Conservation (phyloP, 1,284 basidiomycete genomes). For the Peniophora sp. region DNA sequence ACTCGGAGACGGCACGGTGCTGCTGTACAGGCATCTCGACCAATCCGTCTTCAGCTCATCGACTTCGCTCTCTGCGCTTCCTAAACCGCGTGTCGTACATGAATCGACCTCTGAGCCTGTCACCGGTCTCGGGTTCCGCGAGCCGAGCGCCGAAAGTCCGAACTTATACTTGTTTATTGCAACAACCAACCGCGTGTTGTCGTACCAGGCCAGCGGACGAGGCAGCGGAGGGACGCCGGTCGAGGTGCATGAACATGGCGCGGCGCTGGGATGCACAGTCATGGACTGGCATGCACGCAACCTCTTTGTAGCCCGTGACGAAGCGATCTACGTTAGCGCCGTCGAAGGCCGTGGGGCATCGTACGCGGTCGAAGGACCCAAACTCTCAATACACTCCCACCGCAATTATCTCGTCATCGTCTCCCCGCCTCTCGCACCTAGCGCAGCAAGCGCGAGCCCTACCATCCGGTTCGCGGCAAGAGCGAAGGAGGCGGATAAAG, state of each 20-base stretch:
- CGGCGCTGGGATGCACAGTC: constrained; percentile 75
- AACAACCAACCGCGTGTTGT: constrained; percentile 77
- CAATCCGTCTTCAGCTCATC: constrained; percentile 69
- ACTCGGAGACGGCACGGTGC: constrained; percentile 89
- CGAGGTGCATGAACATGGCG: constrained; percentile 82
- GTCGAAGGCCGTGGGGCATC: constrained; percentile 80
- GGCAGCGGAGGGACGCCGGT: constrained; percentile 61
- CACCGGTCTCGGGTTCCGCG: constrained; percentile 85
- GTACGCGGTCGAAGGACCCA: constrained; percentile 84
- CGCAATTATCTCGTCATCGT: constrained; percentile 83
- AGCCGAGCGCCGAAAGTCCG: constrained; percentile 37
- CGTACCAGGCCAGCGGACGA: constrained; percentile 71
- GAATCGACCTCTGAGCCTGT: constrained; percentile 80
- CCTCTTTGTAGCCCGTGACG: constrained; percentile 85
- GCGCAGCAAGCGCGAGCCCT: constrained; percentile 56
- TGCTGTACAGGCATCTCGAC: constrained; percentile 86
- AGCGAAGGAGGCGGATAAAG: constrained; percentile 31
- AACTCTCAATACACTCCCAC: constrained; percentile 65
- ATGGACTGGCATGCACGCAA: constrained; percentile 68
- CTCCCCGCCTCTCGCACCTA: constrained; percentile 75
- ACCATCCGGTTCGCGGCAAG: constrained; percentile 68
- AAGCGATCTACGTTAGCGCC: constrained; percentile 86
- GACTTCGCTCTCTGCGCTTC: constrained; percentile 60
- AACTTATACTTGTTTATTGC: constrained; percentile 75
- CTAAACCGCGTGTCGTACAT: constrained; percentile 74